phyloP scores from a whole-genome alignment of 345 rosid species.

The Lepidium aucheri region DNA sequence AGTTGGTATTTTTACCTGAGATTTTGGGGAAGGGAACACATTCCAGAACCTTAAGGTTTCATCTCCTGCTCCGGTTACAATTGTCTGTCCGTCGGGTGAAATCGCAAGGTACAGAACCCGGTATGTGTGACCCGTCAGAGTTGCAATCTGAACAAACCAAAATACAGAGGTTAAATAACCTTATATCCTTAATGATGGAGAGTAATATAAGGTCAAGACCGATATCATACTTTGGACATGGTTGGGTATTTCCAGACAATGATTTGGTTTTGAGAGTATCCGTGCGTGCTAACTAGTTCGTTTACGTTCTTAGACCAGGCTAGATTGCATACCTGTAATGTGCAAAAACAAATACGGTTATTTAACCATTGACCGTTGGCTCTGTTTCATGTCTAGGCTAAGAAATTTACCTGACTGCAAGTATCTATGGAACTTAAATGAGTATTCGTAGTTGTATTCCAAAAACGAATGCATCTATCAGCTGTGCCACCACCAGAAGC shows the following conservation, averaged over 20 bases:
- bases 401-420: constrained; percentile 72
- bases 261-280: constrained; percentile 97
- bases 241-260: constrained; percentile 95
- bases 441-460: constrained; percentile 93
- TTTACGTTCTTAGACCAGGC: constrained; percentile 98
- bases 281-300: constrained; percentile 96
- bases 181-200: neutral
- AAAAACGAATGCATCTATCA: constrained; percentile 89
- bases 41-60: constrained; percentile 98
- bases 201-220: neutral
- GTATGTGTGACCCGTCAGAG: constrained; percentile 88
- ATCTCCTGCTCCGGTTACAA: constrained; percentile 98
- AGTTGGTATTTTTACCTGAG: constrained; percentile 43
- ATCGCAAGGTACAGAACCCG: constrained; percentile 96
- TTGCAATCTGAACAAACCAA: constrained; percentile 67
- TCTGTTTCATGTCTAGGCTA: constrained; percentile 6
- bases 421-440: constrained; percentile 93
- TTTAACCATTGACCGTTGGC: neutral
- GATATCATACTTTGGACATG: constrained; percentile 79
- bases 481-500: constrained; percentile 99
- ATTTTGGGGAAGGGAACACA: constrained; percentile 91
- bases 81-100: constrained; percentile 98
- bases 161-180: neutral
- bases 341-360: neutral
- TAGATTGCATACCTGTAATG: constrained; percentile 83